Evolutionary conservation across 495 filamentous ascomycete genomes (phyloP).

Genomic region (Trichoderma asperelloides): DNA sequence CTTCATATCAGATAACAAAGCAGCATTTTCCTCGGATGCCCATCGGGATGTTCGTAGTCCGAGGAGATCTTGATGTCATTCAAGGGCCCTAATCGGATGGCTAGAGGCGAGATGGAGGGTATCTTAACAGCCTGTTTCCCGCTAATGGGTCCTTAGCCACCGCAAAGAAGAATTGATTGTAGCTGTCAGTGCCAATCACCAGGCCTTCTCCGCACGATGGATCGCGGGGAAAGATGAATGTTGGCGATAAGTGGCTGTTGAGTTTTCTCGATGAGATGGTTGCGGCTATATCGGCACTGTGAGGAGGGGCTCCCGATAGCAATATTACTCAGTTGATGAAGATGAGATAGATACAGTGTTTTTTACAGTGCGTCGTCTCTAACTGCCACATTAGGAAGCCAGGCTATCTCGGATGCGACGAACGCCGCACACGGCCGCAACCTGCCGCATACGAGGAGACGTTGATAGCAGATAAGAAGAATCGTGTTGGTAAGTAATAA

Average conservation of each 20-base stretch:
- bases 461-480: conserved; percentile 1
- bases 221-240: conserved; percentile 5
- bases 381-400: neutral
- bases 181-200: neutral
- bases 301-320: neutral
- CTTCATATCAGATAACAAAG: neutral
- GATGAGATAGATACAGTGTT: neutral
- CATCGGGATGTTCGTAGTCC: neutral
- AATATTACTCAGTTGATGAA: neutral
- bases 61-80: neutral
- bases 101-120: neutral
- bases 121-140: neutral
- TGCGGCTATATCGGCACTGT: neutral
- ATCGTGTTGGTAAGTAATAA: neutral
- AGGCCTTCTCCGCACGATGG: neutral
- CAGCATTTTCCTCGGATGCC: neutral
- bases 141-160: neutral
- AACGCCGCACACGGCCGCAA: neutral
- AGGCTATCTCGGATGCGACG: neutral
- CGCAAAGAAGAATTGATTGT: neutral
- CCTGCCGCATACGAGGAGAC: neutral
- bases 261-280: neutral
- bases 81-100: neutral
- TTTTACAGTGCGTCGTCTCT: neutral
- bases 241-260: neutral